A percentile compares a stretch with the other conserved stretches of the same genome.
Evolutionary conservation across 306 rosid species (phyloP).

Genomic region (Dryas octopetala): DNA sequence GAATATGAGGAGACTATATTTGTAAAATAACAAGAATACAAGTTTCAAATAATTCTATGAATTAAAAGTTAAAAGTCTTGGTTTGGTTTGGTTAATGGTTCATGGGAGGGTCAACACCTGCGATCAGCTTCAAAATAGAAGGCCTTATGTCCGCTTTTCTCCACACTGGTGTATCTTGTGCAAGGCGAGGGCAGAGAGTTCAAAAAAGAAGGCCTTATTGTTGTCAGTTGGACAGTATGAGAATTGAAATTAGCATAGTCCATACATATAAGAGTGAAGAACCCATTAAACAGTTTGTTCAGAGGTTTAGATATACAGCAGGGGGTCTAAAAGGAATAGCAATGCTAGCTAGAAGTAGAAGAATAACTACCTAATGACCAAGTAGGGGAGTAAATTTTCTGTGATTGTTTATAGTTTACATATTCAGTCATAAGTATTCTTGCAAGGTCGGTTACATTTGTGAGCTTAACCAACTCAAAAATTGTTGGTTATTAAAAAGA

Average conservation of each 20-base stretch:
- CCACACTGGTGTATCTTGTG: too few relatives aligned
- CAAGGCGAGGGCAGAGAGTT: too few relatives aligned
- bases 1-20: too few relatives aligned
- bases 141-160: too few relatives aligned
- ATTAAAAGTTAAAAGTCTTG: too few relatives aligned
- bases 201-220: conserved; percentile 14
- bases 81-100: too few relatives aligned
- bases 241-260: conserved; percentile 44
- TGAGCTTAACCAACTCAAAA: conserved; percentile 39
- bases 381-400: conserved; percentile 58
- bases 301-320: conserved; percentile 60
- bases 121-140: too few relatives aligned
- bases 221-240: conserved; percentile 45
- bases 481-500: conserved; percentile 36
- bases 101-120: too few relatives aligned
- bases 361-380: conserved; percentile 60
- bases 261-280: conserved; percentile 53
- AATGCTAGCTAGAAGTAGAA: conserved; percentile 53
- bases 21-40: too few relatives aligned
- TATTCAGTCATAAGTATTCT: conserved; percentile 48
- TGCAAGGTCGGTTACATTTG: conserved; percentile 46
- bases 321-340: conserved; percentile 46
- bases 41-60: too few relatives aligned
- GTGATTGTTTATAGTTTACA: conserved; percentile 76
- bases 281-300: conserved; percentile 41